phyloP scores from a whole-genome alignment of 2,329 filamentous ascomycete species.

The Cytospora chrysosperma region DNA sequence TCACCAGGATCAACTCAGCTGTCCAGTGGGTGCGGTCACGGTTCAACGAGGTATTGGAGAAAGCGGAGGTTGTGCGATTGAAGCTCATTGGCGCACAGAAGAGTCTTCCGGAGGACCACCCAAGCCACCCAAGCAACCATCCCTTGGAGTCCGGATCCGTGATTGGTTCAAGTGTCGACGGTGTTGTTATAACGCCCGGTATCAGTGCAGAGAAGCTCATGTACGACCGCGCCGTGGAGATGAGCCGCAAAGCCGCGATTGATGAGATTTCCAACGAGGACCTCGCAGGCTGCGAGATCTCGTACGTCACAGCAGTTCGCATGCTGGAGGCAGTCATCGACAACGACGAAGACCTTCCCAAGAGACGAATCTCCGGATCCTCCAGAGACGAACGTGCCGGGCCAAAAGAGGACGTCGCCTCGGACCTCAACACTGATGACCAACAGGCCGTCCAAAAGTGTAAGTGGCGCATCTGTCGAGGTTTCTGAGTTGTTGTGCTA shows the following conservation, averaged over 20 bases:
- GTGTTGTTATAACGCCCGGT: slow-evolving; percentile 80
- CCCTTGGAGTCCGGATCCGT: slow-evolving; percentile 56
- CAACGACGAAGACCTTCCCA: slow-evolving; percentile 62
- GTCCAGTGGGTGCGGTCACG: slow-evolving; percentile 93
- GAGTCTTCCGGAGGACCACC: slow-evolving; percentile 78
- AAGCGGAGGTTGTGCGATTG: slow-evolving; percentile 88
- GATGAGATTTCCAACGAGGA: slow-evolving; percentile 94
- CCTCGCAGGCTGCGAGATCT: slow-evolving; percentile 81
- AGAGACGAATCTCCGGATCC: slow-evolving; percentile 38
- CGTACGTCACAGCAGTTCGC: slow-evolving; percentile 87
- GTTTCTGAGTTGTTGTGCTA: slow-evolving; percentile 23
- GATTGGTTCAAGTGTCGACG: slow-evolving; percentile 67
- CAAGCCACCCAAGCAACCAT: slow-evolving; percentile 80
- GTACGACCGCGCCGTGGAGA: slow-evolving; percentile 96
- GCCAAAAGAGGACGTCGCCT: slow-evolving; percentile 42
- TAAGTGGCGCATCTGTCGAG: slow-evolving; percentile 43
- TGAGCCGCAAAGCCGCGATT: slow-evolving; percentile 92
- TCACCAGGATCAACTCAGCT: slow-evolving; percentile 80
- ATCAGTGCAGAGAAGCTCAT: slow-evolving; percentile 95
- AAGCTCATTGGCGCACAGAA: slow-evolving; percentile 86
- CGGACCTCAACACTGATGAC: slow-evolving; percentile 65
- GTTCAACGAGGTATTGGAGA: slow-evolving; percentile 97
- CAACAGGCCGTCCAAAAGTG: slow-evolving; percentile 71
- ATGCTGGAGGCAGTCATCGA: slow-evolving; percentile 96
- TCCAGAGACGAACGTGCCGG: slow-evolving; percentile 44